Evolutionary conservation across 2,329 filamentous ascomycete species (phyloP), one percentile per base, ranked within the genome.

Genomic region (Colletotrichum sp.): DNA sequence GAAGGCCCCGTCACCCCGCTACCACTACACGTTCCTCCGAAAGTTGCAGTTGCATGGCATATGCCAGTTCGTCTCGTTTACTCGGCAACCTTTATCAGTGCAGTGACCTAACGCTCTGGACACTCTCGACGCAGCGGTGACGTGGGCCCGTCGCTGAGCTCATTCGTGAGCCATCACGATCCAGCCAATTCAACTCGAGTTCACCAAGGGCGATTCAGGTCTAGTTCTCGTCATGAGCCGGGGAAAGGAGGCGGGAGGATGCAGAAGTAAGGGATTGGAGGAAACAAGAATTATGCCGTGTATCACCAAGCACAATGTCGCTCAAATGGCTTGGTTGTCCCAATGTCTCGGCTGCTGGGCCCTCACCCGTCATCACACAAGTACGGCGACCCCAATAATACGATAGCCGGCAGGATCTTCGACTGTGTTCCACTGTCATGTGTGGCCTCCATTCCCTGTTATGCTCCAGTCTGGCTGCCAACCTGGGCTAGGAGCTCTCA

Each of bases 261-360:
- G 19, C 25, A 34, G n/a, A 22, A 25, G 16, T 22, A 39, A 30
- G 19, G 44, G n/a, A 12, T 52, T 52, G n/a, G 36, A 64, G 25
- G 27, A 49, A 72, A 55, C 30, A 25, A 32, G 67, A 52, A 13
- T 16, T 16, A 22, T 19, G 62, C 9, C 32, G 63, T 36, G 39
- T 68, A 22, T 55, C 25, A 67, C 72, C 36, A 39, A 16, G 62
- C 59, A 62, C 69, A 55, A 39, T 39, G 34, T 72, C 61, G 30
- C 36, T 52, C 29, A 66, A 66, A 16, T 25, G 62, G 29, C 52
- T 49, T 22, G 57, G 44, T 57, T 30, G 69, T 55, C 25, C 44
- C 68, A 72, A 67, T 75, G 69, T 75, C 72, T 72, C 39, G 69
- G 72, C 25, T 68, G 69, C 52, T 34, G 22, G 55, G 49, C 55